Evolutionary conservation across 2,329 filamentous ascomycete genomes (phyloP).

Genomic region (Epicoccum nigrum): DNA sequence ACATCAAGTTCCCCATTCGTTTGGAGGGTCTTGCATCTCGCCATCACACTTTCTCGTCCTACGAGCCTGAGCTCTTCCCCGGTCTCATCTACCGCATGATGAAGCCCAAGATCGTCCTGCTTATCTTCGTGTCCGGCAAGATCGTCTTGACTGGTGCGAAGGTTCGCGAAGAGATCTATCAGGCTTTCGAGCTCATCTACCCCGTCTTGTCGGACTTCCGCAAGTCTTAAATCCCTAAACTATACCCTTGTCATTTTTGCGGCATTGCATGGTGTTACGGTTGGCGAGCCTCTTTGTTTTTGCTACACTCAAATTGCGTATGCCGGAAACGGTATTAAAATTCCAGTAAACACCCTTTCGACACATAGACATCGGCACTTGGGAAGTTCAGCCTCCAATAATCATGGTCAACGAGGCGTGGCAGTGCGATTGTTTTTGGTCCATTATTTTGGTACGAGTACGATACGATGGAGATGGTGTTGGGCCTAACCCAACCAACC

Average conservation of each 20-base stretch:
- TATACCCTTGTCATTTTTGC: constrained; percentile 39
- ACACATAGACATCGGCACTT: constrained; percentile 42
- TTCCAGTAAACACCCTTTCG: constrained; percentile 32
- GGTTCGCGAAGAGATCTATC: constrained; percentile 88
- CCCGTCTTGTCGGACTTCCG: constrained; percentile 61
- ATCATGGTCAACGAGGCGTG: constrained; percentile 33
- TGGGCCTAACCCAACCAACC: constrained; percentile 27
- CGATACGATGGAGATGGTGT: constrained; percentile 32
- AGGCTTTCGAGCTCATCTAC: constrained; percentile 48
- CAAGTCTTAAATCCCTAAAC: constrained; percentile 58
- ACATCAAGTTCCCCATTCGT: constrained; percentile 99
- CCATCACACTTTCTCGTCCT: constrained; percentile 95
- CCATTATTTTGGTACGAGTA: constrained; percentile 27
- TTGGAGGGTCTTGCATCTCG: constrained; percentile 93
- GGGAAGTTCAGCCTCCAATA: constrained; percentile 37
- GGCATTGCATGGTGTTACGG: constrained; percentile 50
- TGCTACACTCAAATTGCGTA: constrained; percentile 19
- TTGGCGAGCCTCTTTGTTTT: constrained; percentile 28
- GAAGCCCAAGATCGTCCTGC: constrained; percentile 97
- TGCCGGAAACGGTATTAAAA: constrained; percentile 34
- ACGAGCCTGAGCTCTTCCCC: constrained; percentile 97
- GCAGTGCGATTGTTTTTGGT: constrained; percentile 28
- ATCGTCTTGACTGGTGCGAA: constrained; percentile 98
- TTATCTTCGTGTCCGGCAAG: constrained; percentile 98
- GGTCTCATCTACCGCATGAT: constrained; percentile 99